Base-by-base conservation (phyloP, 345 rosid genomes). In the Ricinus communis region DNA sequence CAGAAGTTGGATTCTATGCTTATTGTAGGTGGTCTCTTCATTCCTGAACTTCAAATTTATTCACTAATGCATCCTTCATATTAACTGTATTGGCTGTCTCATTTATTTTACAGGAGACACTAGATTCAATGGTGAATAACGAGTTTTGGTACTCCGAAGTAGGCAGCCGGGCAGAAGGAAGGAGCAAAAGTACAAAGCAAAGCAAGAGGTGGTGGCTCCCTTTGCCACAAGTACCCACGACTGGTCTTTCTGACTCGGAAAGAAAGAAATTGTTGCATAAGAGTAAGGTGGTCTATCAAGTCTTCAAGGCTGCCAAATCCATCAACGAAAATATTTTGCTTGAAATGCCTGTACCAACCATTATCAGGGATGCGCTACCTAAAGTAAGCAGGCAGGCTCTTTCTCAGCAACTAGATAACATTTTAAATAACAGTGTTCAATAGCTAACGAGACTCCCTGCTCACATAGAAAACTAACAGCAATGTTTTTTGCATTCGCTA, bases 141-240 rank as follows among this genome's bases (percentile, higher is more conserved):
- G 97, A 95, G 70, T 92, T 92, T 80, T 95, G 93, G 96, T 95
- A 95, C 80, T 78, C 84, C 2, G 97, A 95, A 81, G 87, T 82
- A 15, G 96, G 93, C 63, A 87, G 96, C 69, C 80, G 86, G 46
- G 89, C 93, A 38, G 97, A 91, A 67, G 97, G 97, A 71, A 88
- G 86, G 74, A 85, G 69, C 78, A 86, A 85, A 78, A 83, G 82
- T 49, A 75, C 86, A 52, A 89, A 76, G 62, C 92, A 87, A 74
- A 89, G 93, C 82, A 89, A 89, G 84, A 79, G 91, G 69, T 91
- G 99, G 97, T 95, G 99, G 99, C 97, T 95, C 22, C 99, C 99
- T 40, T 76, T 84, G 54, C 97, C 99, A 25, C 91, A 87, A 72
- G 97, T 95, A 19, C 97, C 99, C 10, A 76, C 73, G 79, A 79